Base-by-base conservation (phyloP, 1,284 basidiomycete species). In the Spongispora temasekensis region DNA sequence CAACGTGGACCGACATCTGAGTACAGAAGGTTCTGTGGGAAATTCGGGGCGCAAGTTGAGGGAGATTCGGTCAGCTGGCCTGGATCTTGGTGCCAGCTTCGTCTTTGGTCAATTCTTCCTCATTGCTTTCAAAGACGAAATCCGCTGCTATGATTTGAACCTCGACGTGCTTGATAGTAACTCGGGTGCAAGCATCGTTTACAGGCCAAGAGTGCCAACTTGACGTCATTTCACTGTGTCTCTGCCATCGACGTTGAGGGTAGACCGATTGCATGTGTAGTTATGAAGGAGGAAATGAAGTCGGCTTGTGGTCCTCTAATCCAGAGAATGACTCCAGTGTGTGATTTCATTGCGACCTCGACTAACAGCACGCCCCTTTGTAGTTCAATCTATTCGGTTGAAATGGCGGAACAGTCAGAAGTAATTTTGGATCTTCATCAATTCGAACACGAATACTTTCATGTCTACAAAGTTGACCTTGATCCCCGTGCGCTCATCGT, bases 91-190 rank as follows among this genome's bases (percentile, higher is more conserved):
- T 15, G 59, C 53, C 3, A 52, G 17, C 32, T 31, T 70, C 28
- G 31, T 67, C n/a, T 65, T 67, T 53, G 59, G 59, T 9, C 67
- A 58, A 6, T 70, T 64, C 54, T n/a, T 68, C 13, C 9, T 70
- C 30, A 2, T 68, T 37, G 59, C 67, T 9, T 34, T 61, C 42
- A 52, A 28, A 28, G 46, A 61, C 2, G 55, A 67, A 53, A 50
- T 67, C 15, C 61, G 57, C 5, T 67, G 64, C 10, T 68, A 70
- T 44, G 64, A 70, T 44, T 42, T 67, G 48, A 58, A 35, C 30
- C 19, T 64, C 34, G 64, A 67, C 8, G 21, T 15, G 2, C 46
- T 54, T 4, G 59, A 65, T 25, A 59, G 55, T 40, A 57, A 56
- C 34, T 60, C 62, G 19, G 54, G 40, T 17, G 55, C 63, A 6